Evolutionary conservation across 2,329 filamentous ascomycete species (phyloP).

Genomic region (Phialocephala subalpina): DNA sequence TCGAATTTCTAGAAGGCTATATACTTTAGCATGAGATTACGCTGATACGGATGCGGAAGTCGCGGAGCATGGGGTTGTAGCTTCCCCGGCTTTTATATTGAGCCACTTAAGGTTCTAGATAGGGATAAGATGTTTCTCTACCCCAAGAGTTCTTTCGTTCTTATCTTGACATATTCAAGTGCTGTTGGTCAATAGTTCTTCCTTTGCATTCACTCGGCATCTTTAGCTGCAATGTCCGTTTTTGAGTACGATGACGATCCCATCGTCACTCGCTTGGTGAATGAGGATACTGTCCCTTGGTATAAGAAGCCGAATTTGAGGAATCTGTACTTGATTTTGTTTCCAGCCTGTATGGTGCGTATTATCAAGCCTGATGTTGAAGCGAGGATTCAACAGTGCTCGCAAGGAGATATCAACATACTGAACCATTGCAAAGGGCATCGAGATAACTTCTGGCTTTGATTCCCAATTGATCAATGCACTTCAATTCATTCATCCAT

Average conservation of each 20-base stretch:
- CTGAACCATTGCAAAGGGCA: constrained; percentile 39
- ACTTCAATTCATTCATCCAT: constrained; percentile 47
- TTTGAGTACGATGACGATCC: constrained; percentile 40
- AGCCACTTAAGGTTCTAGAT: neutral
- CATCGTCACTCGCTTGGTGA: constrained; percentile 49
- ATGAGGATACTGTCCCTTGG: constrained; percentile 49
- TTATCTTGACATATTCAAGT: neutral
- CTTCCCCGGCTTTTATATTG: neutral
- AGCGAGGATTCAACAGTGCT: too few relatives aligned
- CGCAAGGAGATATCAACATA: too few relatives aligned
- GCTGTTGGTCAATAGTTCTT: neutral
- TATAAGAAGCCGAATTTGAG: constrained; percentile 49
- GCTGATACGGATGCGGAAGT: neutral
- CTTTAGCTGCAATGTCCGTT: neutral
- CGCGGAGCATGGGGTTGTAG: neutral
- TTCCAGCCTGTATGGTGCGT: constrained; percentile 56
- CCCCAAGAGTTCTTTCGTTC: neutral
- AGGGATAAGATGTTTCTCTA: neutral
- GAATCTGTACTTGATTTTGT: constrained; percentile 47
- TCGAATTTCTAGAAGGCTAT: neutral
- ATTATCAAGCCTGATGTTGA: neutral
- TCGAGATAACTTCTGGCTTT: constrained; percentile 62
- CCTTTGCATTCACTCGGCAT: neutral
- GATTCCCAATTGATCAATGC: constrained; percentile 59
- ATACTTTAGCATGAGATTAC: neutral